Evolutionary conservation across 208 protist species (phyloP), one percentile per base, ranked within the genome.

Genomic region (Crithidia thermophila): DNA sequence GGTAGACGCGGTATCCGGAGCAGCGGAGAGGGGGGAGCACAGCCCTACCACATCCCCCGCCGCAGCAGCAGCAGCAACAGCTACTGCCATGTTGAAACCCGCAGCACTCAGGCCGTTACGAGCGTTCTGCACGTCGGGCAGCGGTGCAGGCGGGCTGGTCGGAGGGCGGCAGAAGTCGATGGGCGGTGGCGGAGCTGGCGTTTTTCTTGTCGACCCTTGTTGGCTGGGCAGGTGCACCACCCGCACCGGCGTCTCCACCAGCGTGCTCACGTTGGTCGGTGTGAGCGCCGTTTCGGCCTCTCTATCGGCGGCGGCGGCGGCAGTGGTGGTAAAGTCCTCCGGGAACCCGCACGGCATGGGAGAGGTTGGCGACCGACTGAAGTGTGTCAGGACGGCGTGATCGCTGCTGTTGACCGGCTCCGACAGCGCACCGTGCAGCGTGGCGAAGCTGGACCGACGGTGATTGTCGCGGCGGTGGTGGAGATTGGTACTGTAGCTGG

Each of bases 161-260:
- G n/a, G 40, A 0, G 34, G 18, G 2, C 34, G 50, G 23, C 30
- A 61, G 45, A 73, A 73, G 58, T 66, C 67, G 33, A 73, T 73
- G 4, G 67, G 58, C 1, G 58, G 39, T n/a, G 67, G 67, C 23
- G 67, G 67, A 3, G 58, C 58, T 8, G 49, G 58, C 8, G 57
- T 65, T 21, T 36, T 34, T 21, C 37, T 56, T 5, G 28, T 36
- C 18, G 37, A 49, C n/a, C 0, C 25, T 9, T 33, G 18, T 3
- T 50, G 33, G 37, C 23, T 2, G 56, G 27, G 21, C 46, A 64
- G 34, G 37, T 31, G 42, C n/a, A 18, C 28, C 40, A 9, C 11
- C 9, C 42, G 10, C 28, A n/a, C 18, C 20, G 56, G 30, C 1
- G 8, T 37, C 40, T 37, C 39, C 4, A 28, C 25, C 11, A 42